Conservation (phyloP, 192 early-diverging fungal genomes). For the Dissophora ornata region DNA sequence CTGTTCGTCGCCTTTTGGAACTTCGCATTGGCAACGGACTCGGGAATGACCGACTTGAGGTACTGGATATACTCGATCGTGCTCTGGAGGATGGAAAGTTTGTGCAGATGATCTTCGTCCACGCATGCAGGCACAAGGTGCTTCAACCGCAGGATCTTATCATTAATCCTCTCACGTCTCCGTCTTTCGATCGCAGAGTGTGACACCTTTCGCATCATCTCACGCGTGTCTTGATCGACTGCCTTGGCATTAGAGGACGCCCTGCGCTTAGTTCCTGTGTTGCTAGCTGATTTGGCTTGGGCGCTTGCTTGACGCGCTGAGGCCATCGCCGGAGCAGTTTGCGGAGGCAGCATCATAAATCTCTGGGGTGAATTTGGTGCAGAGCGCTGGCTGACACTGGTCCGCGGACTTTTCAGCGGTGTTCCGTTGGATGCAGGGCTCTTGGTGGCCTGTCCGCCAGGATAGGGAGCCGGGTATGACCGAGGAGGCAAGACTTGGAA, state of each 20-base stretch:
- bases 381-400: conserved; percentile 21
- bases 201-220: conserved; percentile 79
- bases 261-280: conserved; percentile 10
- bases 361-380: conserved; percentile 34
- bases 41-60: conserved; percentile 52
- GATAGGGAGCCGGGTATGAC: conserved; percentile 7
- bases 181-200: conserved; percentile 88
- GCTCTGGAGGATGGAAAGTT: conserved; percentile 75
- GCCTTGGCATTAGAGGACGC: conserved; percentile 31
- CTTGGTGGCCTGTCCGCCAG: background rate
- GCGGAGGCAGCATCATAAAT: conserved; percentile 45
- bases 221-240: conserved; percentile 65
- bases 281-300: background rate
- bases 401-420: conserved; percentile 17
- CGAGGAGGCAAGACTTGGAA: conserved; percentile 20
- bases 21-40: conserved; percentile 27
- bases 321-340: conserved; percentile 14
- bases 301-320: conserved; percentile 1
- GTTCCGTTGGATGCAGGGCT: background rate
- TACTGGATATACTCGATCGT: conserved; percentile 79
- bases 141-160: conserved; percentile 81
- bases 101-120: conserved; percentile 74
- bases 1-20: conserved; percentile 43
- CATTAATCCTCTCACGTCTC: conserved; percentile 87
- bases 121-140: conserved; percentile 76